Base-by-base conservation (phyloP, 345 rosid genomes). In the Balakata baccata region DNA sequence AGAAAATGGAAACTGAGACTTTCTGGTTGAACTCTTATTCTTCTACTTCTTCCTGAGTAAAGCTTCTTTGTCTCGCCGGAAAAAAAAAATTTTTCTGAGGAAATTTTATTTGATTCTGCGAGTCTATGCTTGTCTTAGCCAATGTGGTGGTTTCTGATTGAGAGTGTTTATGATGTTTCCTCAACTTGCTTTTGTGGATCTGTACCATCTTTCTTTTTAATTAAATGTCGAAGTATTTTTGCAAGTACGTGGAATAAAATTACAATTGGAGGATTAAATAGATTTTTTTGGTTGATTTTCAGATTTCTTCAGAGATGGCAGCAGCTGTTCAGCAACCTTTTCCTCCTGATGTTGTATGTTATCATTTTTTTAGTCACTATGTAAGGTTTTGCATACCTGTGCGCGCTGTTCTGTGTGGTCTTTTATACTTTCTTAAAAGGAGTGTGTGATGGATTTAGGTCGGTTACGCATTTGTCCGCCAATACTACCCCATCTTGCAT, bases 391-490 rank as follows among this genome's bases (percentile, higher is more conserved):
- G 50, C 46, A 11, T 52, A 22, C 62, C 4, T 71, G 9, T 18
- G 25, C 7, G 7, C 3, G 25, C 23, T 41, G 23, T 60, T 23
- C 47, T 23, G 54, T 37, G 11, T 51, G 50, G 37, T 41, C 7
- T 58, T 61, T 66, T 6, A 20, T 49, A 4, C 12, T 37, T 16
- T 69, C 60, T 16, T 34, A 66, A 52, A 22, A 54, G 74, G 34
- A 34, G 12, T 54, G 34, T 3, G 11, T 77, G 63, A 4, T 81
- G 63, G 25, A 16, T 63, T 8, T 78, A 95, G 99, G 96, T 96
- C 53, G 96, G 94, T 25, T 89, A 90, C 83, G 97, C 98, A 2
- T 96, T 96, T 82, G 99, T 91, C 66, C 97, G 88, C 74, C 99
- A 93, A 68, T 96, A 96, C 81, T 96, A 93, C 88, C 89, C 76